Base-by-base conservation (phyloP, 2,329 filamentous ascomycete species). In the Cercospora janseana region DNA sequence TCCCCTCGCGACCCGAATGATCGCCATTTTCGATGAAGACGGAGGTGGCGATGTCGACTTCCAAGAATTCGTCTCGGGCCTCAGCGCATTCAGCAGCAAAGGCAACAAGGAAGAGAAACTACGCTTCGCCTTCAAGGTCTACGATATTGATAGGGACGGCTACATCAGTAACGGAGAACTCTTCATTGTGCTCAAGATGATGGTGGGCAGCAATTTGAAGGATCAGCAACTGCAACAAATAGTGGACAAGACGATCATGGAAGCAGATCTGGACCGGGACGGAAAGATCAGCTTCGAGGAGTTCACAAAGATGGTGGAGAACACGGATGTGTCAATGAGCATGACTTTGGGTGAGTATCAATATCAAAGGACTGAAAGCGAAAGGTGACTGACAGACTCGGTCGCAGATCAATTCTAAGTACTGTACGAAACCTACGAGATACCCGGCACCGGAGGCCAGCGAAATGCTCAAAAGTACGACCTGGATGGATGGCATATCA, bases 121-220 rank as follows among this genome's bases (percentile, higher is more conserved):
- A 59, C 85, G 83, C 47, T 98, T 98, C 68, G 93, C 93, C 35
- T 98, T 98, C 82, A 95, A 96, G 73, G 93, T 98, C 55, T 98
- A 98, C 78, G 93, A 98, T 71, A 97, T 98, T 66, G 93, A 98
- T 73, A 88, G 93, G 54, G 93, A 98, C 71, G 93, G 93, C 18
- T 98, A 88, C 75, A 98, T 98, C 68, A 95, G 88, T 77, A 98
- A 98, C 72, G 93, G 93, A 65, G 93, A 98, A 77, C 81, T 98
- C 44, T 98, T 97, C 72, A 97, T 98, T 66, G 93, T 98, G 66
- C 80, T 98, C 66, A 98, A 98, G 86, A 98, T 98, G 93, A 98
- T 98, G 93, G 93, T 98, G 44, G 93, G 93, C 53, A 96, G 88
- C 76, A 98, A 98, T 72, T 76, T 98, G 66, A 98, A 98, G 79